A percentile compares a stretch with the other conserved stretches of the same genome.
Conservation (phyloP, 148 eudicot species). For the Cornus florida region DNA sequence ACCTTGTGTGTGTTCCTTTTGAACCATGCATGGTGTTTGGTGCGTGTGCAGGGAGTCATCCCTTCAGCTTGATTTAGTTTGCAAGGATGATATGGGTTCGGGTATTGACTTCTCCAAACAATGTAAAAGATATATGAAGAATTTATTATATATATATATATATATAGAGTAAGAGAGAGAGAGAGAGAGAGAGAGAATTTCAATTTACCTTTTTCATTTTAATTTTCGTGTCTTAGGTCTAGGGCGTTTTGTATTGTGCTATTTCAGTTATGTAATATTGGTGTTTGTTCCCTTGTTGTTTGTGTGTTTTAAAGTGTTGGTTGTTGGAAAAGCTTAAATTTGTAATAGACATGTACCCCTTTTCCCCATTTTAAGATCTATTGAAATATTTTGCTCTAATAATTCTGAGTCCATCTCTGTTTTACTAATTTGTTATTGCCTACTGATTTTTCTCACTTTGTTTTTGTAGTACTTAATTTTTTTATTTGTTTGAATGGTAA, state of each 20-base stretch:
- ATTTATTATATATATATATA: background rate
- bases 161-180: too few relatives aligned
- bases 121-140: background rate
- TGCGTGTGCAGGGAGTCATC: background rate
- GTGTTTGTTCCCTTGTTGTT: background rate
- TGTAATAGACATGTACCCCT: background rate
- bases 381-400: background rate
- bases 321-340: too few relatives aligned
- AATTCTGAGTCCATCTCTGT: background rate
- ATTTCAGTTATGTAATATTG: background rate
- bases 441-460: too few relatives aligned
- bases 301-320: background rate
- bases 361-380: background rate
- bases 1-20: conserved; percentile 16
- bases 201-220: background rate
- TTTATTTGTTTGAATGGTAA: too few relatives aligned
- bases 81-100: conserved; percentile 24
- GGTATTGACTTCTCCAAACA: conserved; percentile 25
- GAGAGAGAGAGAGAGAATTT: background rate
- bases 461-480: too few relatives aligned
- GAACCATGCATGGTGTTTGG: too few relatives aligned
- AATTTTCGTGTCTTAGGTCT: background rate
- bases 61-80: background rate
- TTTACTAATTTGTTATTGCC: background rate
- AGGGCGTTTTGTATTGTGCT: background rate